Evolutionary conservation across 208 protist genomes (phyloP), one percentile per base, ranked within the genome.

Genomic region (Crithidia thermophila): DNA sequence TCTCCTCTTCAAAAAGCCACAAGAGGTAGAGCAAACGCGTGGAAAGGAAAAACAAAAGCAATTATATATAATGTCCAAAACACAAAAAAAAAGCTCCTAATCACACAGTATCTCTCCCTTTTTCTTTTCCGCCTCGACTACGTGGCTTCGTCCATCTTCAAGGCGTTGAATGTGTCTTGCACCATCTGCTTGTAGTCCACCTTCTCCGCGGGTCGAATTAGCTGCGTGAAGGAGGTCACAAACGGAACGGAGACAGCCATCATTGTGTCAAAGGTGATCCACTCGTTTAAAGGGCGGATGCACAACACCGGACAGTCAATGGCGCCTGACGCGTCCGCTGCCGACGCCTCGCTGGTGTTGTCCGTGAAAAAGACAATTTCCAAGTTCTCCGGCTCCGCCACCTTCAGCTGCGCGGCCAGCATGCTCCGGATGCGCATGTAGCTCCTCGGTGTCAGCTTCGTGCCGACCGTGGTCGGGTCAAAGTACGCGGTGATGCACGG

Each of bases 401-500:
- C 36, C 16, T 47, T 39, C 8, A 82, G 45, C 59, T 71, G 10
- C 27, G 76, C 37, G 3, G 20, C 57, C 3, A 93, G 50, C 13
- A 77, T 18, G 0, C 46, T 47, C 13, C 87, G 55, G 31, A 96
- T 94, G 11, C 77, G 85, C 23, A 31, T 34, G 71, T 98, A 98
- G 46, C 76, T 90, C 25, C 34, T 52, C 20, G 82, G 56, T 20
- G 78, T 72, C n/a, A 87, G 36, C 69, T 92, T 93, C 14, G 72
- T 69, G 6, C 93, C 93, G 8, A 87, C 84, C 9, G 55, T 82
- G 2, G 53, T 81, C 4, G 88, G 83, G 53, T 98, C 95, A 20
- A 94, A 87, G 79, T 96, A 88, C 11, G 76, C 87, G n/a, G 49
- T 31, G 13, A 98, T 70, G 51, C 82, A 82, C 7, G 82, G 77